Evolutionary conservation across 2,329 filamentous ascomycete species (phyloP).

Genomic region (Decorospora gaudefroyi): DNA sequence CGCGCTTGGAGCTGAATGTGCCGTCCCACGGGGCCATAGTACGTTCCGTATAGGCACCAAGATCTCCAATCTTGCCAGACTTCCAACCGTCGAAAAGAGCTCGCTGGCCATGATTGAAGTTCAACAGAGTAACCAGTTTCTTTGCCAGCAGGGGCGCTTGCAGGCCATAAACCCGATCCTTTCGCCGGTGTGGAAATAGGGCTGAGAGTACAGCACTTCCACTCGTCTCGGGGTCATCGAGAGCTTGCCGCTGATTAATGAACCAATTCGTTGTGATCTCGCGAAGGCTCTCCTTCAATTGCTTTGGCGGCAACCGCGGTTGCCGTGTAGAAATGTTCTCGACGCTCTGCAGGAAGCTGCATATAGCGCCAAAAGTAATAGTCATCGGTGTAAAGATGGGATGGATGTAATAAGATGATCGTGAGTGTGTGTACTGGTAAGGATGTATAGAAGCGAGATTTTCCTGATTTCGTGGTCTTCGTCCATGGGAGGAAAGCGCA

Average conservation of each 20-base stretch:
- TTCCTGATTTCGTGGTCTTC: too few relatives aligned
- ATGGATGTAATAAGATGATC: too few relatives aligned
- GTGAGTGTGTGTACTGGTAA: too few relatives aligned
- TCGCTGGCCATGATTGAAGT: slow-evolving; percentile 65
- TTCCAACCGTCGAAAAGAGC: slow-evolving; percentile 67
- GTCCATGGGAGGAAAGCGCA: too few relatives aligned
- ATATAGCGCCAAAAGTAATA: slow-evolving; percentile 70
- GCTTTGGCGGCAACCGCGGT: slow-evolving; percentile 46
- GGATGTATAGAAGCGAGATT: too few relatives aligned
- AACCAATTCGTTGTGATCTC: slow-evolving; percentile 71
- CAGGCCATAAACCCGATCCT: slow-evolving; percentile 77
- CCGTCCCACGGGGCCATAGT: slow-evolving; percentile 64
- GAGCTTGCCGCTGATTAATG: slow-evolving; percentile 59
- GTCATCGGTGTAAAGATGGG: too few relatives aligned
- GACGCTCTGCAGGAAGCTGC: slow-evolving; percentile 72
- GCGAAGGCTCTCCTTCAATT: slow-evolving; percentile 32
- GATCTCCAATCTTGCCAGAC: slow-evolving; percentile 63
- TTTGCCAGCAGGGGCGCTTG: slow-evolving; percentile 65
- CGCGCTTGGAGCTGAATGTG: slow-evolving; percentile 37
- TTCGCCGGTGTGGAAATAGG: slow-evolving; percentile 74
- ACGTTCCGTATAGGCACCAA: slow-evolving; percentile 71
- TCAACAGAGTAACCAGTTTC: slow-evolving; percentile 69
- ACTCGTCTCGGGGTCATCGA: slow-evolving; percentile 63
- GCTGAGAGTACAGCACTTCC: slow-evolving; percentile 71
- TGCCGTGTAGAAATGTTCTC: slow-evolving; percentile 56